Conservation (phyloP, 441 rosid species). For the Breynia disticha region DNA sequence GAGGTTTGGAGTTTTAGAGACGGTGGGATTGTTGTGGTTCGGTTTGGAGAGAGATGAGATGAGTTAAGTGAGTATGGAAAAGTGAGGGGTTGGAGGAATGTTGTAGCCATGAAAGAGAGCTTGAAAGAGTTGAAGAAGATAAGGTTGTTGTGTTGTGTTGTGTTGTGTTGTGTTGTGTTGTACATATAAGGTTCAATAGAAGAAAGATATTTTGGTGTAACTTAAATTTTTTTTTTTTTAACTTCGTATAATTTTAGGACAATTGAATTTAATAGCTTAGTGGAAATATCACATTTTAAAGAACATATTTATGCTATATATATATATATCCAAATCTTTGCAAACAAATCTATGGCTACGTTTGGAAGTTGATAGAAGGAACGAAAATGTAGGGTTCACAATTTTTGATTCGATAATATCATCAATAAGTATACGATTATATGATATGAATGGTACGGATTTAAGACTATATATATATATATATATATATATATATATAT, state of each 20-base stretch:
- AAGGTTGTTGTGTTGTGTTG: conserved; percentile 2
- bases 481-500: too few species aligned
- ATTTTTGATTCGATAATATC: too few species aligned
- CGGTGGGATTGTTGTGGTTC: conserved; percentile 13
- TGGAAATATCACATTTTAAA: too few species aligned
- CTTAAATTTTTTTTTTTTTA: not conserved
- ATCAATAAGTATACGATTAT: too few species aligned
- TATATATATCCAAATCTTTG: too few species aligned
- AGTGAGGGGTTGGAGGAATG: conserved; percentile 20
- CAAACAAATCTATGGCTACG: too few species aligned
- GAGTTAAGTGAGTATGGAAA: conserved; percentile 16
- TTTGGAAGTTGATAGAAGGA: too few species aligned
- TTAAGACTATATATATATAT: too few species aligned
- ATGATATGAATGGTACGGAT: too few species aligned
- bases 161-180: not conserved
- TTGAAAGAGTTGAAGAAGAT: conserved; percentile 2
- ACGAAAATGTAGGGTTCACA: too few species aligned
- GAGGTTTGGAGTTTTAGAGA: conserved; percentile 9
- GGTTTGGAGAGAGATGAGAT: conserved; percentile 9
- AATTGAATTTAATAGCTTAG: too few species aligned
- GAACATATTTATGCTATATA: too few species aligned
- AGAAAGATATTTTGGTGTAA: not conserved
- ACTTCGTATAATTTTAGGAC: not conserved
- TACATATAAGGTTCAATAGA: not conserved
- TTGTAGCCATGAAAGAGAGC: conserved; percentile 30